A percentile compares a stretch with the other conserved stretches of the same genome.
Evolutionary conservation across 305 asterid species (phyloP).

Genomic region (Solanum hybrid): DNA sequence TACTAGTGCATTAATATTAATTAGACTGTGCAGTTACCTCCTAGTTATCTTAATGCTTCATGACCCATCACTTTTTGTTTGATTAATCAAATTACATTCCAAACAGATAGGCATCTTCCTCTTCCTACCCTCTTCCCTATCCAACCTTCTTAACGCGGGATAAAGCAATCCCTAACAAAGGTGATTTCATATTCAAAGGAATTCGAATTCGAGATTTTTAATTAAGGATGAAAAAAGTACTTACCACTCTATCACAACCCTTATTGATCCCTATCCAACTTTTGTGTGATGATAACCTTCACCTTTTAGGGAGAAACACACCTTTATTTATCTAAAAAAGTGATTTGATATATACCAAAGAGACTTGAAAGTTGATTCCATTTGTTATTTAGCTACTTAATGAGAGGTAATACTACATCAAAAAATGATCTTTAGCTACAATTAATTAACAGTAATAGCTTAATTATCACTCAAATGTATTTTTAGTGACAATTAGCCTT

Average conservation of each 20-base stretch:
- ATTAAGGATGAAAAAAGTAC: no score
- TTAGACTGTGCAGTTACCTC: background rate
- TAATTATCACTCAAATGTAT: accelerated
- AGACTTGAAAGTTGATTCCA: background rate
- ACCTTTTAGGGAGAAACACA: background rate
- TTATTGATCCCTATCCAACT: background rate
- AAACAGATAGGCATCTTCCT: constrained; percentile 13
- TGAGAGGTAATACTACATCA: background rate
- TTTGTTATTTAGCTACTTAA: background rate
- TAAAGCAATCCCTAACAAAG: no score
- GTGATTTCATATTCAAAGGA: no score
- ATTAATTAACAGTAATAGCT: no score
- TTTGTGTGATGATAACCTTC: background rate
- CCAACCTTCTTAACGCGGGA: background rate
- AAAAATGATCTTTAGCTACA: no score
- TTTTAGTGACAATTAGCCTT: no score
- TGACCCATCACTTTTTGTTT: constrained; percentile 27
- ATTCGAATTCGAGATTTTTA: accelerated
- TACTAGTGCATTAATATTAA: background rate
- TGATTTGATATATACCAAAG: background rate
- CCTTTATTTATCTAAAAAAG: background rate
- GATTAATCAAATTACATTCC: constrained; percentile 19
- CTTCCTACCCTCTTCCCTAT: background rate
- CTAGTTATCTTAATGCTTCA: constrained; percentile 21
- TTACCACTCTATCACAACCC: background rate